Evolutionary conservation across 2,329 filamentous ascomycete genomes (phyloP).

Genomic region (Xylaria sp.): DNA sequence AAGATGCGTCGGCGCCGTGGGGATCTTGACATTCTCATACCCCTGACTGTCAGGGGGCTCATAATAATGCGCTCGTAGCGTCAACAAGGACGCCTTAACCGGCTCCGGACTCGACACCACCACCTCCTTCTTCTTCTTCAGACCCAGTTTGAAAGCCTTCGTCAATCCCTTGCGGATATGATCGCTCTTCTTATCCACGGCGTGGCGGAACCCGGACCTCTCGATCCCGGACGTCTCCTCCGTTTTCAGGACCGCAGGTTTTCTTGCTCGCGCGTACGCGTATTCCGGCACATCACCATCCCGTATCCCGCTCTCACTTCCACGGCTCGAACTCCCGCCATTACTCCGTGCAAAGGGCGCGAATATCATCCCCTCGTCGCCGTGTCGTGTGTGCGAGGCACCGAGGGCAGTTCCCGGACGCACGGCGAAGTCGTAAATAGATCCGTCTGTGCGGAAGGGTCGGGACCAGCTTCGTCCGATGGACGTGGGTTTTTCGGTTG

Average conservation of each 20-base stretch:
- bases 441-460: no score
- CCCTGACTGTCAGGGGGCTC: constrained; percentile 17
- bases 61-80: constrained; percentile 31
- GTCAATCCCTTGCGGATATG: constrained; percentile 48
- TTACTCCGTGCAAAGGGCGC: constrained; percentile 28
- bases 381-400: constrained; percentile 38
- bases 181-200: constrained; percentile 53
- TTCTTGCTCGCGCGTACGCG: constrained; percentile 40
- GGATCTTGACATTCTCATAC: constrained; percentile 22
- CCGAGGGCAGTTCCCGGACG: constrained; percentile 39
- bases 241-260: constrained; percentile 39
- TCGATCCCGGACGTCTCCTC: constrained; percentile 52
- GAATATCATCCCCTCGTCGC: constrained; percentile 30
- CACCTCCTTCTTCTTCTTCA: constrained; percentile 39
- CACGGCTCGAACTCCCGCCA: constrained; percentile 37
- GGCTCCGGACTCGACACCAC: constrained; percentile 27
- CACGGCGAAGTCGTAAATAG: constrained; percentile 36
- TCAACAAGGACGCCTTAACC: constrained; percentile 35
- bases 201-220: constrained; percentile 48
- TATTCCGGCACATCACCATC: constrained; percentile 38
- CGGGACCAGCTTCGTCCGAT: constrained; percentile 30
- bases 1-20: constrained; percentile 22
- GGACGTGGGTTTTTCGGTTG: constrained; percentile 33
- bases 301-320: constrained; percentile 34
- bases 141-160: constrained; percentile 48